phyloP scores from a whole-genome alignment of 176 grass and related monocot genomes.

The Avena atlantica region DNA sequence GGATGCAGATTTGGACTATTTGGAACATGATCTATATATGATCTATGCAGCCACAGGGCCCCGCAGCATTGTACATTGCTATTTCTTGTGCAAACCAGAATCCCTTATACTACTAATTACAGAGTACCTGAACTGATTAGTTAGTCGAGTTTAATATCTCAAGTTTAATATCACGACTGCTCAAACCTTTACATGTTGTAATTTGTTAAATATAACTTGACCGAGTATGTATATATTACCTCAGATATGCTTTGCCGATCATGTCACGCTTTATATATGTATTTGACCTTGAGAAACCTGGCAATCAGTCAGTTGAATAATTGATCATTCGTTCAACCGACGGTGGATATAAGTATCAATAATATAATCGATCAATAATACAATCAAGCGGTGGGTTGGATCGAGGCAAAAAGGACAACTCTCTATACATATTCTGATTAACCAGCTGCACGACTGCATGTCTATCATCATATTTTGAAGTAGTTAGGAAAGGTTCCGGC shows the following conservation, averaged over 20 bases:
- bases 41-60: not conserved
- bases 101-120: not conserved
- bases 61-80: not conserved
- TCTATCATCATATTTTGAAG: not conserved
- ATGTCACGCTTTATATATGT: not conserved
- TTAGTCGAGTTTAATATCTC: constrained; percentile 2
- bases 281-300: constrained; percentile 2
- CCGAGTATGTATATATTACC: not conserved
- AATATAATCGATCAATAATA: not conserved
- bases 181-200: not conserved
- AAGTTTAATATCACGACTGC: constrained; percentile 2
- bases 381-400: not conserved
- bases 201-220: not conserved
- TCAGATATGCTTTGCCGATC: not conserved
- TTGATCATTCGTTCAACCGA: constrained; percentile 29
- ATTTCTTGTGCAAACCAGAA: not conserved
- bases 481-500: not conserved
- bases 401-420: not conserved
- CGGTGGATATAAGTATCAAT: not conserved
- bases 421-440: not conserved
- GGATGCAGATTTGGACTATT: constrained; percentile 4
- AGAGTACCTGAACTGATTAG: not conserved
- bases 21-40: not conserved
- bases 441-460: constrained; percentile 23
- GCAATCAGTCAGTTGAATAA: not conserved